phyloP scores from a whole-genome alignment of 495 filamentous ascomycete species.

The Penicillium canescens region DNA sequence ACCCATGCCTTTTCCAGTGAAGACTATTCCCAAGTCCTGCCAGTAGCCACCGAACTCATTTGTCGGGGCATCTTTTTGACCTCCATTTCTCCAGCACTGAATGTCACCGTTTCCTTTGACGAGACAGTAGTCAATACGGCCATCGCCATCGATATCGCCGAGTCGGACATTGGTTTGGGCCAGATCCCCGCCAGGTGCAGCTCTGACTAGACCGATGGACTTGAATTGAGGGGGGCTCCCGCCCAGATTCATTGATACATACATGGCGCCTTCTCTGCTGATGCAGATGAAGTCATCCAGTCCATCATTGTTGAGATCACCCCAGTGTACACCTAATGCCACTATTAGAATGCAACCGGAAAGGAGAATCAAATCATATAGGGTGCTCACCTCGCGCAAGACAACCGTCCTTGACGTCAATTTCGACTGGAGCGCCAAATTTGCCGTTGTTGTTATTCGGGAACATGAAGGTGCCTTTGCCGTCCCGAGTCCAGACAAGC shows the following conservation, averaged over 20 bases:
- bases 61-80: not conserved
- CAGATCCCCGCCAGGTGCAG: not conserved
- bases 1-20: slow-evolving; percentile 23
- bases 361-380: too few relatives aligned
- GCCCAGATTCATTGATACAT: slow-evolving; percentile 1
- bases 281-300: slow-evolving; percentile 27
- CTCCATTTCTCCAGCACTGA: slow-evolving; percentile 27
- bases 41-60: slow-evolving; percentile 20
- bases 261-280: slow-evolving; percentile 9
- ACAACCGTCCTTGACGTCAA: too few relatives aligned
- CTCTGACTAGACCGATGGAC: too few relatives aligned
- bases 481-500: too few relatives aligned
- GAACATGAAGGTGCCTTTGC: too few relatives aligned
- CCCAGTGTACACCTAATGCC: too few relatives aligned
- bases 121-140: slow-evolving; percentile 17
- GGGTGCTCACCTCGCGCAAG: too few relatives aligned
- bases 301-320: slow-evolving; percentile 14
- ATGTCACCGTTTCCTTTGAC: slow-evolving; percentile 19
- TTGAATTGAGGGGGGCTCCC: too few relatives aligned
- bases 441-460: too few relatives aligned
- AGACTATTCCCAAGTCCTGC: slow-evolving; percentile 16
- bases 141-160: slow-evolving; percentile 4
- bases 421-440: too few relatives aligned
- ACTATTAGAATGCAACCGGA: too few relatives aligned
- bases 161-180: slow-evolving; percentile 1